Conservation (phyloP, 2,329 filamentous ascomycete species). For the Curvularia lunata region DNA sequence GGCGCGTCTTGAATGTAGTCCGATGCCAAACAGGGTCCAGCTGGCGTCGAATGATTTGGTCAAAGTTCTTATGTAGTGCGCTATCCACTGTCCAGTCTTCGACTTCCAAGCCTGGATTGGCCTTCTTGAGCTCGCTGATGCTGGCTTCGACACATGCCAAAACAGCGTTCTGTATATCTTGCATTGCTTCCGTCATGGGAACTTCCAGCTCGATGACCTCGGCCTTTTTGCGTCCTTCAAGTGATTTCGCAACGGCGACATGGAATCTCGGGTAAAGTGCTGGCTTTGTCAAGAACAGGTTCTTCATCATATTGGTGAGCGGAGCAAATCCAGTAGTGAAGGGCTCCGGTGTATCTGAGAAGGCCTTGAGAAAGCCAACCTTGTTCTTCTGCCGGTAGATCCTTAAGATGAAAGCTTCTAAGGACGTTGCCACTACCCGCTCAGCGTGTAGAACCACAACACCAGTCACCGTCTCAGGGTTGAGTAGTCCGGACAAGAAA, state of each 20-base stretch:
- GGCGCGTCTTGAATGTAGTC: conserved; percentile 91
- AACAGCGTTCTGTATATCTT: conserved; percentile 89
- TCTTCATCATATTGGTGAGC: conserved; percentile 87
- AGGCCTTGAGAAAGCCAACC: conserved; percentile 90
- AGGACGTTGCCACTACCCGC: conserved; percentile 79
- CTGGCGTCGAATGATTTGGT: conserved; percentile 84
- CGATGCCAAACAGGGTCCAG: conserved; percentile 97
- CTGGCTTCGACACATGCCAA: conserved; percentile 96
- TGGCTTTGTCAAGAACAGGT: conserved; percentile 85
- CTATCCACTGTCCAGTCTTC: conserved; percentile 97
- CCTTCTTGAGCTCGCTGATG: conserved; percentile 90
- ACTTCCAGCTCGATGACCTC: conserved; percentile 98
- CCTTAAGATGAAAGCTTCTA: conserved; percentile 93
- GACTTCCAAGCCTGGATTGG: conserved; percentile 88
- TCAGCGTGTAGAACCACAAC: conserved; percentile 89
- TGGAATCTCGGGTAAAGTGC: conserved; percentile 95
- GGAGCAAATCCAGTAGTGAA: conserved; percentile 89
- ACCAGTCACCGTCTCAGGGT: conserved; percentile 85
- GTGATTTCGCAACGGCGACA: conserved; percentile 81
- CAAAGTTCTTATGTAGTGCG: conserved; percentile 90
- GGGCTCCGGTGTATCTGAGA: conserved; percentile 90
- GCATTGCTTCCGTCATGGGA: conserved; percentile 94
- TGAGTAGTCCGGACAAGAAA: conserved; percentile 80
- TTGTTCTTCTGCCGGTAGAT: conserved; percentile 97
- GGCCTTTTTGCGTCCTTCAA: conserved; percentile 90